Percentiles rank a stretch among this genome's conserved stretches.
Evolutionary conservation across 805 yeast genomes (phyloP).

Genomic region (Ogataea populi-albae): DNA sequence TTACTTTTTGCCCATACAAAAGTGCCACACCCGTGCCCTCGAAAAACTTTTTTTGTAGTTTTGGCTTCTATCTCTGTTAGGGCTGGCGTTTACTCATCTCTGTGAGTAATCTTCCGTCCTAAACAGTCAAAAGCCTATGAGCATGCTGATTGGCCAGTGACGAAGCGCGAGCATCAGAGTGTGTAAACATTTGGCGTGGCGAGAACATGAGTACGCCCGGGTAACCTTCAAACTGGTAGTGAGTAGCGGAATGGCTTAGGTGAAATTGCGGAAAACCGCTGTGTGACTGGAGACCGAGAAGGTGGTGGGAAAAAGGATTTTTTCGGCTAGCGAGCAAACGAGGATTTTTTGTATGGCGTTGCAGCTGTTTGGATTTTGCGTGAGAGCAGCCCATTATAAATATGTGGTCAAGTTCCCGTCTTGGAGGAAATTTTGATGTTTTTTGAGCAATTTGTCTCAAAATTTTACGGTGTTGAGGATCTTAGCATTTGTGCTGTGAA

Average conservation of each 20-base stretch:
- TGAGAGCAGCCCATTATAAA: no score
- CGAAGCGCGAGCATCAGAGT: conserved; percentile 4
- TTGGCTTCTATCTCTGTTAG: no score
- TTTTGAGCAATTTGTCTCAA: no score
- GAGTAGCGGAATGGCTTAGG: conserved; percentile 1
- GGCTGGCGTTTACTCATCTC: conserved; percentile 8
- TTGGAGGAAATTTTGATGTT: no score
- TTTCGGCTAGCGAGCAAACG: background rate
- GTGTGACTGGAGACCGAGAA: background rate
- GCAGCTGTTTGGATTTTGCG: no score
- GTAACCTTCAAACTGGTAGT: conserved; percentile 1
- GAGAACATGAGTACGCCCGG: conserved; percentile 3
- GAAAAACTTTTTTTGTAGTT: no score
- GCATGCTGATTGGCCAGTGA: conserved; percentile 3
- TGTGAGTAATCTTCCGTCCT: conserved; percentile 12
- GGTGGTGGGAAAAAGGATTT: conserved; percentile 1
- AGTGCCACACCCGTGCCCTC: conserved; percentile 1
- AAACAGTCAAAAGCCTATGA: conserved; percentile 3
- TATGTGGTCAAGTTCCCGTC: no score
- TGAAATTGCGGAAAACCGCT: conserved; percentile 1
- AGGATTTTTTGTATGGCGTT: background rate
- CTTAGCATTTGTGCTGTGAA: no score
- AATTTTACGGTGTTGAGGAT: no score
- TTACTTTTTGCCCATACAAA: conserved; percentile 1
- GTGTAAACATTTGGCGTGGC: conserved; percentile 5